These are phyloP conservation scores for Stevia rebaudiana DNA, from an alignment of 140 eudicot species.

Conservation along the genomic window DNA sequence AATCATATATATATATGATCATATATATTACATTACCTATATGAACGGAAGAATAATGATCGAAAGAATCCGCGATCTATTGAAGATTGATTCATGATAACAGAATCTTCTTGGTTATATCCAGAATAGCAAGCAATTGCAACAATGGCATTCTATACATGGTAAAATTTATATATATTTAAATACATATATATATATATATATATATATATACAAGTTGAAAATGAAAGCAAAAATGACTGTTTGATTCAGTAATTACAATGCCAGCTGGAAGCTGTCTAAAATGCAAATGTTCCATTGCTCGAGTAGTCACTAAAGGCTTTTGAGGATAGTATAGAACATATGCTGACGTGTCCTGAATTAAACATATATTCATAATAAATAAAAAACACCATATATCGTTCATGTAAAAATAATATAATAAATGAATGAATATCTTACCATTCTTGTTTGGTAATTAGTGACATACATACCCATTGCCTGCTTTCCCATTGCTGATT, in stretches of 20 bases:
- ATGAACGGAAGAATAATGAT: conserved; percentile 89
- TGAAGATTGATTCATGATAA: conserved; percentile 92
- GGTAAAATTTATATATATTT: too few relatives aligned
- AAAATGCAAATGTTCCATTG: conserved; percentile 96
- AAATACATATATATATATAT: too few relatives aligned
- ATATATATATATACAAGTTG: too few relatives aligned
- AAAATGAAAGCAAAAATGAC: conserved; percentile 2
- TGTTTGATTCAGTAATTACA: too few relatives aligned
- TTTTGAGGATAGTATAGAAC: conserved; percentile 95
- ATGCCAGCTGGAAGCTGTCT: conserved; percentile 99
- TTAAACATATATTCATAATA: background rate
- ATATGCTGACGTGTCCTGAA: conserved; percentile 92
- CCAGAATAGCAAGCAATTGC: conserved; percentile 97
- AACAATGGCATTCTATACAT: conserved; percentile 71
- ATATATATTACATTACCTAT: conserved; percentile 35
- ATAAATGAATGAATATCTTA: conserved; percentile 5
- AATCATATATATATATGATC: background rate
- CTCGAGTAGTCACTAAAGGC: conserved; percentile 92
- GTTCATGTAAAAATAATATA: background rate
- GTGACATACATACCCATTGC: conserved; percentile 99
- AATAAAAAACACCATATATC: background rate
- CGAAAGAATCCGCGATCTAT: conserved; percentile 93
- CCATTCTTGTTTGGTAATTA: conserved; percentile 87
- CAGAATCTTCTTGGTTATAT: conserved; percentile 97
- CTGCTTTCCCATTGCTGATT: conserved; percentile 98